phyloP scores from a whole-genome alignment of 2,329 filamentous ascomycete genomes.

The Aspergillus persii region DNA sequence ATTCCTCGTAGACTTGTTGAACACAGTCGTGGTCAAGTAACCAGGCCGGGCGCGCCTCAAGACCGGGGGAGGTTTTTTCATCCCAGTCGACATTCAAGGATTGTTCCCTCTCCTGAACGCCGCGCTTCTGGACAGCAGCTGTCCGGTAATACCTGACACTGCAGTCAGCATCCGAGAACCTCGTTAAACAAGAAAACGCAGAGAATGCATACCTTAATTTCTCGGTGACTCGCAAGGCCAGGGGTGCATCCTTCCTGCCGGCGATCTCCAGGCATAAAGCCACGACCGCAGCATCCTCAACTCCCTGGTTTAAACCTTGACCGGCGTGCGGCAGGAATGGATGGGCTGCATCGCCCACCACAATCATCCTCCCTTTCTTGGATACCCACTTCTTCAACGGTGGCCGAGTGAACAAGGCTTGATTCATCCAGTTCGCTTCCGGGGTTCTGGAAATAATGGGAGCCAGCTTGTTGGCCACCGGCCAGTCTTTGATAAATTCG shows the following conservation, averaged over 20 bases:
- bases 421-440: background rate
- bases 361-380: constrained; percentile 41
- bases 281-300: constrained; percentile 51
- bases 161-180: no score
- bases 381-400: constrained; percentile 39
- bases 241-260: constrained; percentile 16
- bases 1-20: no score
- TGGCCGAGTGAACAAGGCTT: background rate
- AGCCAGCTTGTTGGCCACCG: background rate
- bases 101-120: no score
- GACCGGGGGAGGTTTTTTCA: no score
- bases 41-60: no score
- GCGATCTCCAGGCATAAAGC: constrained; percentile 41
- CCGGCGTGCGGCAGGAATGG: constrained; percentile 50
- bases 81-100: no score
- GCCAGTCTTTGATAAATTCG: background rate
- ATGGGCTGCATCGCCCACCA: constrained; percentile 53
- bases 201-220: constrained; percentile 12
- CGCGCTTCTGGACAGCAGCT: no score
- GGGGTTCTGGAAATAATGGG: background rate
- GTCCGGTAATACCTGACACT: no score
- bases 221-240: constrained; percentile 13
- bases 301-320: constrained; percentile 49
- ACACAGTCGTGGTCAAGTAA: no score
- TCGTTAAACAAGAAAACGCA: background rate